Evolutionary conservation across 2,329 filamentous ascomycete genomes (phyloP).

Genomic region (Pseudopithomyces maydicus): DNA sequence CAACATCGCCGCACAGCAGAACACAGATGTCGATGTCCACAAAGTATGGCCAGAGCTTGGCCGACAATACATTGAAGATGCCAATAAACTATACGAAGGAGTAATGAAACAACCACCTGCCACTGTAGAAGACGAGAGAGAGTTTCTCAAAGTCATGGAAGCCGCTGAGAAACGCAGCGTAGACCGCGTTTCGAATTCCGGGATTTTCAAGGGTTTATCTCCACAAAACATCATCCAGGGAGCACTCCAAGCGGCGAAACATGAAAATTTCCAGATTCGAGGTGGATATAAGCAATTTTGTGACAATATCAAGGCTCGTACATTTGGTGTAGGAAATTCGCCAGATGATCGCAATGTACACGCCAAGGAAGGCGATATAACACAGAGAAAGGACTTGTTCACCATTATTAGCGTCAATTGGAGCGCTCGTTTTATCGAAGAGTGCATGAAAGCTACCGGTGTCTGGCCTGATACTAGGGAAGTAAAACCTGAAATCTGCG

Average conservation of each 20-base stretch:
- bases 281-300: slow-evolving; percentile 42
- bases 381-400: slow-evolving; percentile 17
- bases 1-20: slow-evolving; percentile 31
- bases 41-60: slow-evolving; percentile 37
- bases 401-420: slow-evolving; percentile 55
- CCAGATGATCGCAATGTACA: neutral
- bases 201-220: slow-evolving; percentile 48
- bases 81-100: slow-evolving; percentile 38
- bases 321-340: neutral
- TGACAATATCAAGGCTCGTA: neutral
- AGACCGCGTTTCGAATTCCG: slow-evolving; percentile 44
- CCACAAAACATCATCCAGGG: slow-evolving; percentile 31
- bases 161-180: slow-evolving; percentile 49
- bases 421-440: slow-evolving; percentile 50
- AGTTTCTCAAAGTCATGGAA: slow-evolving; percentile 43
- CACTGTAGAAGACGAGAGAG: slow-evolving; percentile 41
- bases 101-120: slow-evolving; percentile 28
- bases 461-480: neutral
- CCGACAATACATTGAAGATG: slow-evolving; percentile 49
- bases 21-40: slow-evolving; percentile 10
- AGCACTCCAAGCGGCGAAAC: slow-evolving; percentile 32
- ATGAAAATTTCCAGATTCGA: slow-evolving; percentile 39
- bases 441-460: slow-evolving; percentile 23
- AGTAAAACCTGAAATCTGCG: slow-evolving; percentile 9
- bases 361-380: neutral